Evolutionary conservation across 495 filamentous ascomycete genomes (phyloP).

Genomic region (Lophiotrema nucula): DNA sequence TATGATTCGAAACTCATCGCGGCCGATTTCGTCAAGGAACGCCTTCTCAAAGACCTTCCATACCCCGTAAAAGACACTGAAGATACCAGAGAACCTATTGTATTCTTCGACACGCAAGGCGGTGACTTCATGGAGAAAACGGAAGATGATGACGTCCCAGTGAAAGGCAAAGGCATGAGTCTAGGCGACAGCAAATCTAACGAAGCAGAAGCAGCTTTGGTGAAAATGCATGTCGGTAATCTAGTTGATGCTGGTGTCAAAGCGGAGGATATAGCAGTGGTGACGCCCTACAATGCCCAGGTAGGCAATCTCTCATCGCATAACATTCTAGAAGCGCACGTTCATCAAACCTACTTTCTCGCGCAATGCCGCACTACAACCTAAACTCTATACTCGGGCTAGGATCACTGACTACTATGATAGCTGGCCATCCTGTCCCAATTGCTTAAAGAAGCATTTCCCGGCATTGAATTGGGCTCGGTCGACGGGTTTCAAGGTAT

Average conservation of each 20-base stretch:
- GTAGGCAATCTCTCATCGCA: constrained; percentile 50
- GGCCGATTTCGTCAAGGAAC: constrained; percentile 68
- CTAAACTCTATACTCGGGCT: not conserved
- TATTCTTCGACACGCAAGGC: constrained; percentile 96
- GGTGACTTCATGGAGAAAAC: constrained; percentile 75
- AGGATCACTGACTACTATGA: constrained; percentile 4
- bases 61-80: constrained; percentile 79
- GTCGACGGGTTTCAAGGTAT: constrained; percentile 98
- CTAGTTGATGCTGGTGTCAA: constrained; percentile 76
- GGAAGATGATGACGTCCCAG: constrained; percentile 53
- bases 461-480: constrained; percentile 84
- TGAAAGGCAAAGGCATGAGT: constrained; percentile 47
- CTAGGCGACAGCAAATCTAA: constrained; percentile 91
- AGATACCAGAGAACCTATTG: constrained; percentile 80
- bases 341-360: too few relatives aligned
- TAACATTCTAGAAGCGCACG: too few relatives aligned
- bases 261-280: constrained; percentile 82
- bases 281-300: constrained; percentile 97
- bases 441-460: constrained; percentile 72
- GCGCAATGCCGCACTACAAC: not conserved
- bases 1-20: constrained; percentile 81
- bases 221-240: constrained; percentile 67
- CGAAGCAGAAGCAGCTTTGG: constrained; percentile 82
- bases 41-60: constrained; percentile 74
- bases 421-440: constrained; percentile 72